Base-by-base conservation (phyloP, 225 moss, liverwort and hornwort genomes). In the Anthoceros angustus region DNA sequence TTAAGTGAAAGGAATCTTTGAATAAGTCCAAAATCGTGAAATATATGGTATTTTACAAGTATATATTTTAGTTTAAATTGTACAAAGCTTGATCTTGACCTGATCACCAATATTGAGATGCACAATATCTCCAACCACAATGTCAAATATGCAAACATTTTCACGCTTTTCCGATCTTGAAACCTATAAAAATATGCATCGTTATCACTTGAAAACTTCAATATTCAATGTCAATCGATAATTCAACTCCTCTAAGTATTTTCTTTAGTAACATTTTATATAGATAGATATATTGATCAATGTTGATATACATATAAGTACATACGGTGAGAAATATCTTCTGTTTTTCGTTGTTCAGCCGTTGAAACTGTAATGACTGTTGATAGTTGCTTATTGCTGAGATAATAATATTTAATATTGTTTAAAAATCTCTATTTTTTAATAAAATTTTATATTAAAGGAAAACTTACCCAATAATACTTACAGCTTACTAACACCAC, bases 111-210 rank as follows among this genome's bases (percentile, higher is more conserved):
- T 87, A 65, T 87, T 89, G 63, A 93, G 74, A 72, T 89, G 89
- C 70, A 93, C 92, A 68, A 93, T 79, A 73, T 93, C 92, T 9
- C 92, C 92, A 39, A 93, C 92, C 46, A 93, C 73, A 70, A 93
- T 63, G 41, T 93, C 87, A 84, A 87, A 93, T 69, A 93, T 93
- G 39, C 84, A 85, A 67, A 93, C 78, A 77, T 85, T 89, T 68
- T 71, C 67, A 71, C 86, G 83, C 74, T 88, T 81, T 43, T 80
- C 81, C 38, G 73, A 75, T 78, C 92, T 80, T 25, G 86, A 83
- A 42, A 84, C 88, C 88, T 92, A 68, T 69, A 62, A 64, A 49
- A n/a, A n/a, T n/a, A n/a, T n/a, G n/a, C n/a, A n/a, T n/a, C n/a
- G n/a, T n/a, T n/a, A n/a, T n/a, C n/a, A n/a, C n/a, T n/a, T n/a